Evolutionary conservation across 2,329 filamentous ascomycete genomes (phyloP).

Genomic region (Aspergillus amoenus): DNA sequence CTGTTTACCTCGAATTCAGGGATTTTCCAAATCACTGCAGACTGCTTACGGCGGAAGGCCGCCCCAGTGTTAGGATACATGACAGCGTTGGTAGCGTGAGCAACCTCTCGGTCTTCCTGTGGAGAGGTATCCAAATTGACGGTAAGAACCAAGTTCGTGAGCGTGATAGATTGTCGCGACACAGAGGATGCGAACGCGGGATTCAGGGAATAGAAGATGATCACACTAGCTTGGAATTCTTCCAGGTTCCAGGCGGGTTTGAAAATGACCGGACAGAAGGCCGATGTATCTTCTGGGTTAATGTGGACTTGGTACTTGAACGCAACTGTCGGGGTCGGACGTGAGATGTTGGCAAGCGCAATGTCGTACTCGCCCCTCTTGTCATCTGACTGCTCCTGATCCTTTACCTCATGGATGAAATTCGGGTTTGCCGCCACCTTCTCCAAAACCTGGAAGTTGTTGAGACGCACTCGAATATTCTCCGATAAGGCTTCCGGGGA

Average conservation of each 20-base stretch:
- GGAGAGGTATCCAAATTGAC: constrained; percentile 44
- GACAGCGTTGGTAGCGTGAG: constrained; percentile 42
- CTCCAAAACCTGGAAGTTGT: constrained; percentile 85
- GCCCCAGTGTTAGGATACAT: constrained; percentile 49
- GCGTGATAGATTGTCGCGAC: constrained; percentile 49
- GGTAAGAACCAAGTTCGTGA: constrained; percentile 78
- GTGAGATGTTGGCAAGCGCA: constrained; percentile 67
- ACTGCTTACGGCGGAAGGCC: constrained; percentile 47
- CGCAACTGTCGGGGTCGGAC: constrained; percentile 66
- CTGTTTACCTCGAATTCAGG: constrained; percentile 54
- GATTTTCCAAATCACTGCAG: constrained; percentile 47
- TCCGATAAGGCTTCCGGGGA: constrained; percentile 36
- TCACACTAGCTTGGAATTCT: constrained; percentile 78
- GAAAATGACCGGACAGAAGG: constrained; percentile 71
- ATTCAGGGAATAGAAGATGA: constrained; percentile 83
- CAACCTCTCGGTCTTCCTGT: constrained; percentile 40
- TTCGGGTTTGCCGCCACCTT: constrained; percentile 92
- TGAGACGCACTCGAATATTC: constrained; percentile 71
- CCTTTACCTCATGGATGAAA: constrained; percentile 68
- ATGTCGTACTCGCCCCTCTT: constrained; percentile 78
- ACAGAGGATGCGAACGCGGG: constrained; percentile 58
- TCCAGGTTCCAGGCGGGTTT: constrained; percentile 80
- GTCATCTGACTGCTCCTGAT: constrained; percentile 46
- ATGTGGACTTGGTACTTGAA: constrained; percentile 91
- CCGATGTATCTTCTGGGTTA: constrained; percentile 55